Base-by-base conservation (phyloP, 192 early-diverging fungal species). In the Rhizoclosmatium sp. region DNA sequence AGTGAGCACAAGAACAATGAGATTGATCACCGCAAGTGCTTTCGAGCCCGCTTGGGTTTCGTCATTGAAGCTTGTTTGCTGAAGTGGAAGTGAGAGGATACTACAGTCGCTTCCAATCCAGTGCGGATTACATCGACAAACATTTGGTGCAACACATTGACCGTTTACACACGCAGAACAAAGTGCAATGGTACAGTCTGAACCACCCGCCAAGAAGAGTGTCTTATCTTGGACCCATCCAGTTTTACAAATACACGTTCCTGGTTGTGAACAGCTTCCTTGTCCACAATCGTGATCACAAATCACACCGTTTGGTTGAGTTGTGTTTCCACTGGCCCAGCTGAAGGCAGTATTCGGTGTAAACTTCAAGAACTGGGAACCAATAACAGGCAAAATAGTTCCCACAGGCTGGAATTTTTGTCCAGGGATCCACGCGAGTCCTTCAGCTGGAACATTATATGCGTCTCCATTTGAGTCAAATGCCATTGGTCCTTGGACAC, bases 381-480 rank as follows among this genome's bases (percentile, higher is more conserved):
- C 16, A 12, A 16, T 54, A 16, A 54, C 51, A 16, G 51, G 51
- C 9, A 54, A 16, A 54, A 54, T 54, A 16, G 5, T 16, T 54
- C 51, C 51, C 51, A 54, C 16, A 7, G 51, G 5, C 9, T 7
- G 5, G 9, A 7, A 54, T 12, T 16, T 16, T 16, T 54, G 5
- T 54, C 16, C 16, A 16, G 51, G 9, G 5, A 54, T 16, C 51
- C 51, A 54, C 51, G 16, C 16, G 51, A 54, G 5, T 12, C 51
- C 51, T 7, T 7, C 51, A 7, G 51, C 51, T 7, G 51, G 51
- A 54, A 54, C 51, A 54, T 54, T 54, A 44, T 69, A 69, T 9
- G 14, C 46, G 23, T 69, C 67, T 12, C 67, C 67, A 44, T 69
- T 69, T 19, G 40, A 12, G 46, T 69, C 67, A 23, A 69, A 69